Percentiles rank a stretch among this genome's conserved stretches.
Evolutionary conservation across 257 asterid species (phyloP).

Genomic region (Nicotiana attenuata): DNA sequence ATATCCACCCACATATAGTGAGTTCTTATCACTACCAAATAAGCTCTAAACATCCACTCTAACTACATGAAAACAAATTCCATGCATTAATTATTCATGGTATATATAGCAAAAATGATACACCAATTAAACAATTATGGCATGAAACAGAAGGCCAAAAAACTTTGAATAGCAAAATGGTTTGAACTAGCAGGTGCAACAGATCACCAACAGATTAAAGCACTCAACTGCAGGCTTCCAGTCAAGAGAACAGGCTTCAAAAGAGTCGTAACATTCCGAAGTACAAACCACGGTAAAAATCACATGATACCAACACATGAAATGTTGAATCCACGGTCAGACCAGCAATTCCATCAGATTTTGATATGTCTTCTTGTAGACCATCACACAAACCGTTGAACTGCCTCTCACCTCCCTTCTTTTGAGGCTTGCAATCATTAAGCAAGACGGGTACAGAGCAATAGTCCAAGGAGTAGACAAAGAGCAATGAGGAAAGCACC

Average conservation of each 20-base stretch:
- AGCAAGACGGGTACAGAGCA: slow-evolving; percentile 95
- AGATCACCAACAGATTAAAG: neutral
- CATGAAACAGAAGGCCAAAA: neutral
- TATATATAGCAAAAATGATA: neutral
- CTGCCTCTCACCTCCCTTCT: slow-evolving; percentile 90
- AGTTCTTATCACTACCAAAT: neutral
- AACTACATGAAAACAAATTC: neutral
- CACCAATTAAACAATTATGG: neutral
- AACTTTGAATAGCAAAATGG: neutral
- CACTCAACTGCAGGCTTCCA: slow-evolving; percentile 64
- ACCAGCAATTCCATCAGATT: slow-evolving; percentile 82
- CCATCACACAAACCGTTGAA: slow-evolving; percentile 81
- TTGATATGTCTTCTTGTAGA: slow-evolving; percentile 62
- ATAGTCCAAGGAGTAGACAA: slow-evolving; percentile 87
- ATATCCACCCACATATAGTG: neutral
- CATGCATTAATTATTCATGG: neutral
- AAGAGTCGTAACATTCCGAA: slow-evolving; percentile 81
- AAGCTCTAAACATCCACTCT: neutral
- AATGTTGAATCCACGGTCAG: slow-evolving; percentile 89
- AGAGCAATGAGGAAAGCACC: slow-evolving; percentile 84
- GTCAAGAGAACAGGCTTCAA: slow-evolving; percentile 83
- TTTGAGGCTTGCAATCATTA: slow-evolving; percentile 90
- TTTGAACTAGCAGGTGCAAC: neutral
- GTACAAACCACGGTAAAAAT: slow-evolving; percentile 82
- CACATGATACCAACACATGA: slow-evolving; percentile 90